Evolutionary conservation across 257 asterid genomes (phyloP), one percentile per base, ranked within the genome.

Genomic region (Solanum chiquidenum): DNA sequence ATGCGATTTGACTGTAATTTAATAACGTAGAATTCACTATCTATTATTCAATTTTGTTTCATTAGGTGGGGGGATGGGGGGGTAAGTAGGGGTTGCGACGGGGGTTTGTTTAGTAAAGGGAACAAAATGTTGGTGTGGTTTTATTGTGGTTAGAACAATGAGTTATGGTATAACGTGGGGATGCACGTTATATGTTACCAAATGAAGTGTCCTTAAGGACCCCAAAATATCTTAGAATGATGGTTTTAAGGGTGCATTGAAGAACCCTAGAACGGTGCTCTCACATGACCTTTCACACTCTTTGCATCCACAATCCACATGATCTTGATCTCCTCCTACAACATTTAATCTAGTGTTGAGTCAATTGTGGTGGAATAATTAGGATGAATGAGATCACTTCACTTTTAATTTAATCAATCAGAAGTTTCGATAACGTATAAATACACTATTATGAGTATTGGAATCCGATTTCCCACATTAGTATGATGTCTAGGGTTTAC

Each of bases 171-270:
- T 85, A 85, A 85, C 80, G 60, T 85, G 87, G 38, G 80, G 21
- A 66, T 85, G 40, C 87, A 85, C 60, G 62, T 58, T 85, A 42
- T 73, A 85, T 64, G 87, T 66, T 85, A 38, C 87, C 35, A 35
- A 68, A 13, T 84, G 60, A 38, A 16, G 55, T 66, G 79, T 18
- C 60, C 12, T n/a, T 66, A 62, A 62, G 80, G 87, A 85, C 87
- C 80, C 42, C 29, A 62, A 66, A 85, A 25, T 23, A 84, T 62
- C 60, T 37, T 84, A 84, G 23, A 62, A 85, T 85, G 80, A 85
- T 85, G 87, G 75, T 85, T 85, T 66, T 66, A 71, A 37, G 87
- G 87, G 87, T 66, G 62, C 87, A 85, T 85, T 29, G 5, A 64
- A 71, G 87, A 66, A 44, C 87, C 87, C 66, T 66, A 37, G 38